Evolutionary conservation across 176 grass and related monocot genomes (phyloP).

Genomic region (Aegilops tauschii): DNA sequence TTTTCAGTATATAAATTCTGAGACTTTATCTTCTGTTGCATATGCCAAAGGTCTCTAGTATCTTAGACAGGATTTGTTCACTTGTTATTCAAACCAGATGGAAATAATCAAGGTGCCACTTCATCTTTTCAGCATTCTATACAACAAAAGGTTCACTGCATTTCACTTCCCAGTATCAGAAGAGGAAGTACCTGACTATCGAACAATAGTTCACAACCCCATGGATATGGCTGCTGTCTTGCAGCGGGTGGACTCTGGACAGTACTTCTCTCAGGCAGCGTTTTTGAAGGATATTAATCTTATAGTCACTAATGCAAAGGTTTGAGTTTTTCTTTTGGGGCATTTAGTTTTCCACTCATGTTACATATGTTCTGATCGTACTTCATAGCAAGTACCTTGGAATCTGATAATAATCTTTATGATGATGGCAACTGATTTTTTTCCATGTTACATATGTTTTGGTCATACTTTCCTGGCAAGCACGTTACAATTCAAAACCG

Average conservation of each 20-base stretch:
- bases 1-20: constrained; percentile 1
- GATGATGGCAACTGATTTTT: not conserved
- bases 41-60: not conserved
- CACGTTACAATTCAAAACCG: not conserved
- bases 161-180: constrained; percentile 94
- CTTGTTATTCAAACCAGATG: constrained; percentile 12
- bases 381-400: not conserved
- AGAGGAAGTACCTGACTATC: constrained; percentile 92
- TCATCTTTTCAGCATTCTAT: constrained; percentile 71
- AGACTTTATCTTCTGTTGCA: not conserved
- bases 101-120: constrained; percentile 26
- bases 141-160: constrained; percentile 86
- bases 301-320: constrained; percentile 94
- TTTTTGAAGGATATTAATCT: constrained; percentile 94
- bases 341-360: constrained; percentile 15
- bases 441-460: constrained; percentile 11
- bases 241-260: constrained; percentile 83
- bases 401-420: not conserved
- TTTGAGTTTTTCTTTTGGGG: constrained; percentile 27
- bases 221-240: constrained; percentile 98
- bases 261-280: constrained; percentile 55
- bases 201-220: constrained; percentile 71
- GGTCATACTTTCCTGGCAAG: not conserved
- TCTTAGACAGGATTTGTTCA: constrained; percentile 4
- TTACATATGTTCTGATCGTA: constrained; percentile 19